Evolutionary conservation across 1,284 basidiomycete species (phyloP).

Genomic region (Phellopilus nigrolimitatus): DNA sequence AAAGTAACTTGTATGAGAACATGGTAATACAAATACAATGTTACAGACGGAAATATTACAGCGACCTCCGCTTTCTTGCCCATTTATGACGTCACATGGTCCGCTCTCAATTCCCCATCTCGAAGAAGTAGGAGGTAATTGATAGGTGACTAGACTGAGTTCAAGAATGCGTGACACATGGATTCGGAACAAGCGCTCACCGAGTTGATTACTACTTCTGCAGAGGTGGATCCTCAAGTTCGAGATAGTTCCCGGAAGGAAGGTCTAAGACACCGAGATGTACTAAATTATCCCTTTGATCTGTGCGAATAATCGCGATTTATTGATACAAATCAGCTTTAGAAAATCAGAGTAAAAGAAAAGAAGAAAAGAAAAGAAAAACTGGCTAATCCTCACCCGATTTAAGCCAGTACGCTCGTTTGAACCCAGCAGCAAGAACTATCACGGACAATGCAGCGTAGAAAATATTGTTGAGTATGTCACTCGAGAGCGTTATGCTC

Average conservation of each 20-base stretch:
- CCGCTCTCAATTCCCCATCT: too few species aligned
- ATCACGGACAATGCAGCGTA: conserved; percentile 1
- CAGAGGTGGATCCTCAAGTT: conserved; percentile 7
- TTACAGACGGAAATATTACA: too few species aligned
- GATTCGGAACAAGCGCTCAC: too few species aligned
- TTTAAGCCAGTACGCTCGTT: background rate
- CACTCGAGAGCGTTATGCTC: conserved; percentile 2
- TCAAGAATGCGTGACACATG: too few species aligned
- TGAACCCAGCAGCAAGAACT: conserved; percentile 6
- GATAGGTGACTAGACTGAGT: too few species aligned
- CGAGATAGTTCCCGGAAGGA: conserved; percentile 3
- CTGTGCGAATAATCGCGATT: background rate
- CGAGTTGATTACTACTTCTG: conserved; percentile 1
- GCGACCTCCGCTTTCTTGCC: too few species aligned
- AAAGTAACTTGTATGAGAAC: too few species aligned
- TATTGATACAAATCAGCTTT: background rate
- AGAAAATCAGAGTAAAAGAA: background rate
- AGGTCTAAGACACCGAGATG: conserved; percentile 4
- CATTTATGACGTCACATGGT: too few species aligned
- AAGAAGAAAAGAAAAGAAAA: too few species aligned
- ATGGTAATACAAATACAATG: too few species aligned
- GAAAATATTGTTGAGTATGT: conserved; percentile 4
- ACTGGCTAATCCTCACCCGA: conserved; percentile 5
- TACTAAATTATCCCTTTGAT: background rate
- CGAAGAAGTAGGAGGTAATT: too few species aligned